These are phyloP conservation scores for Phytophthora agathidicida DNA, from an alignment of 352 stramenopile genomes.

Conservation along the genomic window DNA sequence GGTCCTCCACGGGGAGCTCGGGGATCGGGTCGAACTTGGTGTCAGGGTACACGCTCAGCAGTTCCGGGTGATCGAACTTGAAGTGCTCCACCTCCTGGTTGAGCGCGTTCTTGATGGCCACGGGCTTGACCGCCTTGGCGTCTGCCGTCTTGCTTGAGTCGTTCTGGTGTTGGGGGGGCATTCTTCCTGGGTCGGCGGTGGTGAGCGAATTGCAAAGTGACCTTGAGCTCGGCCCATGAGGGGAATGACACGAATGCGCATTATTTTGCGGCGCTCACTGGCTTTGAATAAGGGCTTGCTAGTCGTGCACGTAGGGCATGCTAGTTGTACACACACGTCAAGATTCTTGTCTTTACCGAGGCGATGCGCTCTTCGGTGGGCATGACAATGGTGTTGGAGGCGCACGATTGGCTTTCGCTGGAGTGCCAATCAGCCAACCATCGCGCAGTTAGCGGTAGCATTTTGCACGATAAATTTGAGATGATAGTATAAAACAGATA, in stretches of 20 bases:
- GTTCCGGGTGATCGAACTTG: conserved; percentile 27
- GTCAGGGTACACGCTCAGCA: conserved; percentile 29
- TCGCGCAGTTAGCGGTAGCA: too few species aligned
- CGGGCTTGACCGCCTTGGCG: not conserved
- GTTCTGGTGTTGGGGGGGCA: conserved; percentile 33
- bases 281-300: too few species aligned
- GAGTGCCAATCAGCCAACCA: too few species aligned
- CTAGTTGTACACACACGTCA: not conserved
- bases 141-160: not conserved
- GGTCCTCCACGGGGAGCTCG: conserved; percentile 34
- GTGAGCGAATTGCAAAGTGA: conserved; percentile 23
- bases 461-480: too few species aligned
- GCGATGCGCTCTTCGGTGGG: too few species aligned
- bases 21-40: conserved; percentile 40
- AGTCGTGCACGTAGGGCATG: not conserved
- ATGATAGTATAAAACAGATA: too few species aligned
- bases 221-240: not conserved
- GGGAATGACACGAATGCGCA: too few species aligned
- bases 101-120: conserved; percentile 18
- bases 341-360: too few species aligned
- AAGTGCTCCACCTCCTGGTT: conserved; percentile 20
- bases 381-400: too few species aligned
- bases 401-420: too few species aligned
- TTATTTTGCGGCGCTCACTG: conserved; percentile 16
- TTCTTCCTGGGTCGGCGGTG: conserved; percentile 7